Base-by-base conservation (phyloP, 176 grass and related monocot genomes). In the Rhynchospora tenuis region DNA sequence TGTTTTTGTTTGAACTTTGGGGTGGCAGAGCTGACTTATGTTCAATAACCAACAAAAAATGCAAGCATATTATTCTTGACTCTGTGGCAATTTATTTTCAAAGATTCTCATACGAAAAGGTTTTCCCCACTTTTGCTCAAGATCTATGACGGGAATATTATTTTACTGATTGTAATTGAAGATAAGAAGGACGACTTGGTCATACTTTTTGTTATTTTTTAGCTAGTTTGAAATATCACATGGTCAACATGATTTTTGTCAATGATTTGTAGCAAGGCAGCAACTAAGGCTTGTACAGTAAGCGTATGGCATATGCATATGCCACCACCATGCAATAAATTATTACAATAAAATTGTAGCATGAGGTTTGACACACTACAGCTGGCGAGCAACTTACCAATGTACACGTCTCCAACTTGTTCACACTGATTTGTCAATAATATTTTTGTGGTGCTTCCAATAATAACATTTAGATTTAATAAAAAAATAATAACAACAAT, bases 1-100 rank as follows among this genome's bases (percentile, higher is more conserved):
- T 28, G 48, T 55, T 77, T 77, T 31, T 31, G 72, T 75, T 73
- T 75, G 47, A 75, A 75, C 20, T 77, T 77, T 77, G 73, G 6
- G 73, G 73, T 31, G 6, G 14, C 50, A 56, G 73, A 31, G 6
- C 24, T 31, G 23, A 76, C 73, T 76, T 28, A 55, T 29, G 0
- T 28, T 55, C 6, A 76, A 28, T 8, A 29, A 46, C 48, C 23
- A 76, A 55, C 48, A 55, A 76, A 55, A 73, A 28, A 65, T 26
- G 13, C 13, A 55, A 28, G 22, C 48, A 55, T 29, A 76, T 29
- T 16, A 29, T 19, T 51, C 33, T 74, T 74, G 70, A 74, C 70
- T 26, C 22, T 50, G n/a, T 50, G 6, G 45, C 45, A 74, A 7
- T 29, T 76, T 31, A 2, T 76, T 76, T 76, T 76, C 47, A 29